Percentiles rank a stretch among this genome's conserved stretches.
phyloP scores from a whole-genome alignment of 2,329 filamentous ascomycete genomes.

The Teratosphaeriaceae sp. region DNA sequence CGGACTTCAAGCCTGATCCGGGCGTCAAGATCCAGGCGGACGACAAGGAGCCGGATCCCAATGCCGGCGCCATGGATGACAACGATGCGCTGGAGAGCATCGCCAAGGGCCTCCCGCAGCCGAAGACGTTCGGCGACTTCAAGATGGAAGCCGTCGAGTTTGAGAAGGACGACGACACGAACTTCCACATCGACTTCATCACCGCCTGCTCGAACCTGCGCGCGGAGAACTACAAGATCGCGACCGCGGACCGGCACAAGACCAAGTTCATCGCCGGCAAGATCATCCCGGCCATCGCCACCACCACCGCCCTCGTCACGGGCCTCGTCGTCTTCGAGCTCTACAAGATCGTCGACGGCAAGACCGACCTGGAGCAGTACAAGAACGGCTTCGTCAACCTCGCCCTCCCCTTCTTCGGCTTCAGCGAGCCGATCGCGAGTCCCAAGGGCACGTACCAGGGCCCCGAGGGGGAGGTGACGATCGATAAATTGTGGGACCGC shows the following conservation, averaged over 20 bases:
- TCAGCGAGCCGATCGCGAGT: slow-evolving; percentile 92
- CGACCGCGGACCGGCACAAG: slow-evolving; percentile 87
- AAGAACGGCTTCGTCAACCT: slow-evolving; percentile 99
- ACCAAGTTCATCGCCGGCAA: slow-evolving; percentile 99
- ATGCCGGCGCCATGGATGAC: slow-evolving; percentile 60
- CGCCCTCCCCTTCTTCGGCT: slow-evolving; percentile 94
- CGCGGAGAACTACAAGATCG: slow-evolving; percentile 97
- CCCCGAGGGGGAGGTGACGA: slow-evolving; percentile 66
- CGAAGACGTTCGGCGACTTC: slow-evolving; percentile 78
- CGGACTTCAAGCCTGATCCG: slow-evolving; percentile 85
- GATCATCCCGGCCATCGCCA: slow-evolving; percentile 98
- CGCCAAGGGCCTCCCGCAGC: slow-evolving; percentile 63
- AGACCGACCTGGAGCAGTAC: slow-evolving; percentile 95
- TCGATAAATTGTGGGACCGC: slow-evolving; percentile 97
- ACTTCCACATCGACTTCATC: slow-evolving; percentile 99
- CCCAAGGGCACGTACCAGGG: slow-evolving; percentile 88
- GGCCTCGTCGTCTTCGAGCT: slow-evolving; percentile 88
- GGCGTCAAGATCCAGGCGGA: slow-evolving; percentile 95
- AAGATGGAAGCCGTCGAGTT: slow-evolving; percentile 91
- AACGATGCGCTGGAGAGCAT: slow-evolving; percentile 69
- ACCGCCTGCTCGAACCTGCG: slow-evolving; percentile 93
- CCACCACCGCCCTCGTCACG: slow-evolving; percentile 91
- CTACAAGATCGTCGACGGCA: slow-evolving; percentile 94
- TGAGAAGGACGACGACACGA: slow-evolving; percentile 97
- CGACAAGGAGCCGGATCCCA: slow-evolving; percentile 91